Base-by-base conservation (phyloP, 2,329 filamentous ascomycete species). In the Hypoxylon sp. region DNA sequence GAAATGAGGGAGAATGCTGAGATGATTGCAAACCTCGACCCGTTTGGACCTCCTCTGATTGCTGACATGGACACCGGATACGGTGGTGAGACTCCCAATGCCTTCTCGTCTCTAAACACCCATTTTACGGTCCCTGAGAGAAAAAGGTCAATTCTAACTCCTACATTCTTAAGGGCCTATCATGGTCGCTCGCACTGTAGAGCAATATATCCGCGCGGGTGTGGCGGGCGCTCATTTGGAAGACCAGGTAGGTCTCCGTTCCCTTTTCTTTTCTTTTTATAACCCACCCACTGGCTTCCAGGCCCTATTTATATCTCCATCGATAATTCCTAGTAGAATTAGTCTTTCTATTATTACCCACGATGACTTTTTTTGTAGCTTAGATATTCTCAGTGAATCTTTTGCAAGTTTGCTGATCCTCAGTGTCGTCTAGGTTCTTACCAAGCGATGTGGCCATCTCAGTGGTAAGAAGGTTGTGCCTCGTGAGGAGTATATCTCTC, bases 361-460 rank as follows among this genome's bases (percentile, higher is more conserved):
- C n/a, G n/a, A 43, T 9, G 38, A 9, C n/a, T 0, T n/a, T 9
- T 43, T 43, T 43, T 17, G 14, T 2, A 5, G 1, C 38, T 21
- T 21, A 1, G 10, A 30, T 23, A 23, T 23, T 11, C n/a, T 36
- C 3, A 2, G n/a, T 17, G 17, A 5, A 43, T 21, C 25, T 21
- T n/a, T 30, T 32, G 17, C 9, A 28, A 34, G 34, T 21, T 21
- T 19, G 11, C 65, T 70, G 11, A 68, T 51, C 23, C 19, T 25
- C 21, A 14, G 43, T 14, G n/a, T 11, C 14, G 32, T 5, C 11
- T 36, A 91, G 79, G 82, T 90, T 17, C 80, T 84, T 46, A 86
- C 83, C 48, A 91, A 92, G 79, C 85, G 89, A 9, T 91, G 89
- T 75, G 89, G 89, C 0, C 89, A 91, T 74, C 80, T 91, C 0